Conservation (phyloP, 2,329 filamentous ascomycete genomes). For the Chlorencoelia australis region DNA sequence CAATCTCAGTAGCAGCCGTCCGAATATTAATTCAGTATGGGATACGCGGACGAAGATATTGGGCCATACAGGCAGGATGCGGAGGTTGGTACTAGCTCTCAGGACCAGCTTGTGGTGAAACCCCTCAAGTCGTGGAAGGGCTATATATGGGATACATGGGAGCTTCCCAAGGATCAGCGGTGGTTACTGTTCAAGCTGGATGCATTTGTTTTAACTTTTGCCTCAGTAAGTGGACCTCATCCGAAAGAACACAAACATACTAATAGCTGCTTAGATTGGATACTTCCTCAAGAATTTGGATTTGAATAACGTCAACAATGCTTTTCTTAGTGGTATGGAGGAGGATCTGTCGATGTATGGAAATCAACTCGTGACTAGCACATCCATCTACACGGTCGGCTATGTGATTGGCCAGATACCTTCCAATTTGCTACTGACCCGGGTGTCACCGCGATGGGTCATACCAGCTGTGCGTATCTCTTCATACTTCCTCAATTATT, state of each 20-base stretch:
- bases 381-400: constrained; percentile 29
- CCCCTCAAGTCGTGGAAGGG: constrained; percentile 28
- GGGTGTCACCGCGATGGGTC: constrained; percentile 24
- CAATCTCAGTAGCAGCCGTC: not conserved
- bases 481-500: not conserved
- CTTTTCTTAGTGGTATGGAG: constrained; percentile 37
- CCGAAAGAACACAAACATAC: not conserved
- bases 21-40: constrained; percentile 7
- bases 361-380: constrained; percentile 32
- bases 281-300: constrained; percentile 42
- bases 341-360: constrained; percentile 38
- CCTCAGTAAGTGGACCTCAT: constrained; percentile 4
- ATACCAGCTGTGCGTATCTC: constrained; percentile 15
- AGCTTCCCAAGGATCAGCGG: constrained; percentile 37
- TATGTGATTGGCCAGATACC: constrained; percentile 43
- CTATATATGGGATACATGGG: constrained; percentile 37
- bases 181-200: constrained; percentile 40
- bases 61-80: not conserved
- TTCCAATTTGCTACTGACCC: constrained; percentile 40
- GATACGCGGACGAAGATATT: constrained; percentile 8
- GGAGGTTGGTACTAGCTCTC: too few species aligned
- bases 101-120: constrained; percentile 8
- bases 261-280: constrained; percentile 22
- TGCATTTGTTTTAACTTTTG: constrained; percentile 30
- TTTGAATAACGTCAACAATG: constrained; percentile 36